These are phyloP conservation scores for Geranium brycei DNA, from an alignment of 345 rosid genomes.

Conservation along the genomic window DNA sequence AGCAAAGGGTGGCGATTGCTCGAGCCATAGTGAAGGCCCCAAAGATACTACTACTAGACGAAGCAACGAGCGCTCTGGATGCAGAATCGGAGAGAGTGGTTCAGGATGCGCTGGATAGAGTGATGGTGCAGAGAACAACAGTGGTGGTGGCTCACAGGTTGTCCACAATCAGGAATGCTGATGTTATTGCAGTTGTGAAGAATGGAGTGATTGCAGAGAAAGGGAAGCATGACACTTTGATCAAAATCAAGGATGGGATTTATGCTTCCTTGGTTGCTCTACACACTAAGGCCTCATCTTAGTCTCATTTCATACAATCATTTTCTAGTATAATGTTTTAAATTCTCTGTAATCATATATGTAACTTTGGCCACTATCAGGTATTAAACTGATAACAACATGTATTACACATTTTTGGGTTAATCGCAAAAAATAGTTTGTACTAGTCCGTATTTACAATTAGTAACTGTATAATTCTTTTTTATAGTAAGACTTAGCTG, in stretches of 20 bases:
- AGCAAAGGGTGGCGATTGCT: slow-evolving; percentile 68
- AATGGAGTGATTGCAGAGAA: slow-evolving; percentile 49
- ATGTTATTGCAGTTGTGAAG: slow-evolving; percentile 47
- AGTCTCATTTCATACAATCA: not conserved
- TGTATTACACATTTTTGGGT: too few relatives aligned
- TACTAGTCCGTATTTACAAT: too few relatives aligned
- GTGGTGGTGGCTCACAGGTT: slow-evolving; percentile 54
- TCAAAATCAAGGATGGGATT: slow-evolving; percentile 32
- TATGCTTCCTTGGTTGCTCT: slow-evolving; percentile 56
- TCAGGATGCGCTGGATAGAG: slow-evolving; percentile 55
- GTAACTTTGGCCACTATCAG: too few relatives aligned
- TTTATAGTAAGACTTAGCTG: too few relatives aligned
- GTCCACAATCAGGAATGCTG: slow-evolving; percentile 51
- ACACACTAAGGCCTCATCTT: slow-evolving; percentile 24
- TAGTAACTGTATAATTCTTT: too few relatives aligned
- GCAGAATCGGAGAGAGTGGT: slow-evolving; percentile 62
- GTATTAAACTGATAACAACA: too few relatives aligned
- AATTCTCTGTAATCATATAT: too few relatives aligned
- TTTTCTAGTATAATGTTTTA: too few relatives aligned
- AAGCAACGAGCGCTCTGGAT: slow-evolving; percentile 65
- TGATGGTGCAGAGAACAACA: slow-evolving; percentile 47
- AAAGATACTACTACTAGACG: slow-evolving; percentile 50
- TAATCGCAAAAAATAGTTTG: too few relatives aligned
- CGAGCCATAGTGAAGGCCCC: slow-evolving; percentile 64
- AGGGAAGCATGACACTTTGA: slow-evolving; percentile 50